Percentiles rank a stretch among this genome's conserved stretches.
Evolutionary conservation across 257 asterid genomes (phyloP).

Genomic region (Solanum tacnaense): DNA sequence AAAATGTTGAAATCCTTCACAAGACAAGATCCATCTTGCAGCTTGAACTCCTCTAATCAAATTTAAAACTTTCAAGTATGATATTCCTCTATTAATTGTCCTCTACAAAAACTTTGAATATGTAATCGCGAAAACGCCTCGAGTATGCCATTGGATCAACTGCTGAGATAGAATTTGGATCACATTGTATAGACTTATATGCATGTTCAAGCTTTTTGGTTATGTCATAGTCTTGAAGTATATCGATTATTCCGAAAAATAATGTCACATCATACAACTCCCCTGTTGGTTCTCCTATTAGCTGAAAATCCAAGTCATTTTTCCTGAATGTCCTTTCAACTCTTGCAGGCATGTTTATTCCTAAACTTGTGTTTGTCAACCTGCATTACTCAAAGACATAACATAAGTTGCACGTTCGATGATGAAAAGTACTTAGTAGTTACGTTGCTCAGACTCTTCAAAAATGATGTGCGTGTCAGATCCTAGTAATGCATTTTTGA

Average conservation of each 20-base stretch:
- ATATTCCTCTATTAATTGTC: not conserved
- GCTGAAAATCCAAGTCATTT: constrained; percentile 15
- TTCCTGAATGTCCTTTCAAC: constrained; percentile 21
- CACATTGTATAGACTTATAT: constrained; percentile 28
- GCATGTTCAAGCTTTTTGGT: constrained; percentile 38
- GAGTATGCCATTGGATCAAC: constrained; percentile 32
- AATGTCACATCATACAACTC: constrained; percentile 17
- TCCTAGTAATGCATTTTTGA: not conserved
- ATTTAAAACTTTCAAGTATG: not conserved
- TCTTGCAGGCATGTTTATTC: constrained; percentile 23
- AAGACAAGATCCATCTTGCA: not conserved
- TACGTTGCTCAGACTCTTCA: not conserved
- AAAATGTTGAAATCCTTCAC: not conserved
- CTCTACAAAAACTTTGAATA: constrained; percentile 26
- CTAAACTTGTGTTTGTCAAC: constrained; percentile 1
- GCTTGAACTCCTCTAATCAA: not conserved
- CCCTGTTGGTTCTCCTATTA: constrained; percentile 24
- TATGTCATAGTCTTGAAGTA: constrained; percentile 31
- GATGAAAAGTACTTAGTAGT: not conserved
- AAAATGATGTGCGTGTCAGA: not conserved
- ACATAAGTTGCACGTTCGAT: not conserved
- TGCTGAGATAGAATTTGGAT: constrained; percentile 32
- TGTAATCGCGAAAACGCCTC: constrained; percentile 30
- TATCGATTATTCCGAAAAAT: constrained; percentile 25
- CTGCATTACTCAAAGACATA: not conserved